phyloP scores from a whole-genome alignment of 768 basidiomycete genomes.

The Phallus indusiatus region DNA sequence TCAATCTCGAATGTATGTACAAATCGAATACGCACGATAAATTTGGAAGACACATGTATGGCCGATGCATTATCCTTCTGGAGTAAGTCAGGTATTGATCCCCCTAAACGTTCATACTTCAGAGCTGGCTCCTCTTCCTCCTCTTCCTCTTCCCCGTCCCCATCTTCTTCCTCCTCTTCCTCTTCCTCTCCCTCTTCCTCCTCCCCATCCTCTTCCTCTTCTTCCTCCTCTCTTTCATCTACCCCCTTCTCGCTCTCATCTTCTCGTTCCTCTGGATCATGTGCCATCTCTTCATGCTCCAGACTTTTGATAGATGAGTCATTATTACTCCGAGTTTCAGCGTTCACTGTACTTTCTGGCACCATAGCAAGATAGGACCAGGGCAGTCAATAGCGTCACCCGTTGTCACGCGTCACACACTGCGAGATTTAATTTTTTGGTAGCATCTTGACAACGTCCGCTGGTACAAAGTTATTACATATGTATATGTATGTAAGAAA shows the following conservation, averaged over 20 bases:
- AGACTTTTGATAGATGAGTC: too few species aligned
- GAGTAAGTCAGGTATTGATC: slow-evolving; percentile 63
- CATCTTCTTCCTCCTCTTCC: slow-evolving; percentile 2
- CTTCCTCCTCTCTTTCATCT: background rate
- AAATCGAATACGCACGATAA: slow-evolving; percentile 42
- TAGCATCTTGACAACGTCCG: too few species aligned
- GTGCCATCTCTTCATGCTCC: too few species aligned
- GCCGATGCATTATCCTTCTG: slow-evolving; percentile 87
- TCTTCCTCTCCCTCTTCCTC: slow-evolving; percentile 13
- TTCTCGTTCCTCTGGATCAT: background rate
- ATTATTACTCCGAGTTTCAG: too few species aligned
- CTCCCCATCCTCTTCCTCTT: slow-evolving; percentile 10
- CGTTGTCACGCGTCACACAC: too few species aligned
- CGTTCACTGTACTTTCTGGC: too few species aligned
- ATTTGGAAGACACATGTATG: slow-evolving; percentile 61
- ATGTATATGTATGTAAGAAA: too few species aligned
- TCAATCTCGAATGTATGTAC: background rate
- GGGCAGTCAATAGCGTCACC: too few species aligned
- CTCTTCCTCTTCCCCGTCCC: slow-evolving; percentile 49
- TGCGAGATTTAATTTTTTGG: too few species aligned
- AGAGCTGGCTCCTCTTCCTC: slow-evolving; percentile 89
- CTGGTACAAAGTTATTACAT: too few species aligned
- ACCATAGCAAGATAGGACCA: too few species aligned
- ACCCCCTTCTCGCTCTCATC: slow-evolving; percentile 9
- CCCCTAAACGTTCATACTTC: slow-evolving; percentile 81